A percentile compares a stretch with the other conserved stretches of the same genome.
Evolutionary conservation across 805 yeast species (phyloP).

Genomic region (Saccharomycopsis schoenii): DNA sequence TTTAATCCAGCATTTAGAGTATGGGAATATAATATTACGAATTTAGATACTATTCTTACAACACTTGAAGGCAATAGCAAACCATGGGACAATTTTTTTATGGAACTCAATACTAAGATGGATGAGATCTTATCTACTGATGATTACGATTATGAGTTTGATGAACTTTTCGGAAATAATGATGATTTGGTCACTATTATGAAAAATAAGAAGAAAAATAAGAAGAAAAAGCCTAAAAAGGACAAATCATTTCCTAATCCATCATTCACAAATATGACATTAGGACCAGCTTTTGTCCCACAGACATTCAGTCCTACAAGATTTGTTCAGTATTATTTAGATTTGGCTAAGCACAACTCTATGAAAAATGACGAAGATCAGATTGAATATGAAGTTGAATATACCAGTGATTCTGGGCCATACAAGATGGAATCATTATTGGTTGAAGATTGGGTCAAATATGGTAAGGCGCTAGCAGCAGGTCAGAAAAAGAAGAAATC

Average conservation of each 20-base stretch:
- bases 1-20: slow-evolving; percentile 75
- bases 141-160: slow-evolving; percentile 10
- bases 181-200: slow-evolving; percentile 7
- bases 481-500: slow-evolving; percentile 36
- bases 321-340: slow-evolving; percentile 68
- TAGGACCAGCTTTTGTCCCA: slow-evolving; percentile 71
- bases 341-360: slow-evolving; percentile 31
- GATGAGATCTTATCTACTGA: slow-evolving; percentile 7
- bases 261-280: slow-evolving; percentile 26
- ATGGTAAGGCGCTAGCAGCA: slow-evolving; percentile 26
- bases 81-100: slow-evolving; percentile 49
- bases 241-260: slow-evolving; percentile 56
- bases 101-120: slow-evolving; percentile 32
- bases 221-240: slow-evolving; percentile 21
- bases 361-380: slow-evolving; percentile 36
- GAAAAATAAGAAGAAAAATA: slow-evolving; percentile 4
- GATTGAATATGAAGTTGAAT: slow-evolving; percentile 56
- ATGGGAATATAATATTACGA: slow-evolving; percentile 77
- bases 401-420: slow-evolving; percentile 53
- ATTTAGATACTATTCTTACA: slow-evolving; percentile 26
- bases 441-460: slow-evolving; percentile 51
- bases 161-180: slow-evolving; percentile 19
- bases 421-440: slow-evolving; percentile 44
- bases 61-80: neutral
- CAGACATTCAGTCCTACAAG: slow-evolving; percentile 66